Percentiles rank a stretch among this genome's conserved stretches.
These are phyloP conservation scores for Capillidium rhysosporum DNA, from an alignment of 371 early-diverging fungal genomes.

Conservation along the genomic window DNA sequence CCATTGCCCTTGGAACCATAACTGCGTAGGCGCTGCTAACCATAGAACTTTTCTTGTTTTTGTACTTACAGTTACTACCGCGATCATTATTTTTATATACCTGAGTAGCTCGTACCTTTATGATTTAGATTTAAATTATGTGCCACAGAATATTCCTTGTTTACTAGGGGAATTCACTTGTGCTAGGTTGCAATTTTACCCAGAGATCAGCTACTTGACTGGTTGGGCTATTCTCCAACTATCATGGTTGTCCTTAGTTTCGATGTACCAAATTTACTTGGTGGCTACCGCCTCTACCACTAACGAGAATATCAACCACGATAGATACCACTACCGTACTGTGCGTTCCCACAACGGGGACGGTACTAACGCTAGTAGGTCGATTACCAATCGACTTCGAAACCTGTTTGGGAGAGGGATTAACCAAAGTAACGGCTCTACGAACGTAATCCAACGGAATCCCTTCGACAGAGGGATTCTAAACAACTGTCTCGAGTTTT, in stretches of 20 bases:
- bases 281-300: constrained; percentile 64
- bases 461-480: constrained; percentile 47
- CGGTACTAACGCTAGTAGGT: constrained; percentile 9
- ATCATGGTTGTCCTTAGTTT: constrained; percentile 70
- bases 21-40: constrained; percentile 69
- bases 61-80: constrained; percentile 30
- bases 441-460: constrained; percentile 12
- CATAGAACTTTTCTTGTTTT: constrained; percentile 71
- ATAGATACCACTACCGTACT: constrained; percentile 24
- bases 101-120: constrained; percentile 15
- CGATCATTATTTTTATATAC: constrained; percentile 30
- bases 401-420: constrained; percentile 13
- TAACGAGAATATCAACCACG: constrained; percentile 66
- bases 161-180: not conserved
- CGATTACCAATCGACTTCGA: constrained; percentile 9
- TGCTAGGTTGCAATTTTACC: not conserved
- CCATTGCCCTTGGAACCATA: constrained; percentile 96
- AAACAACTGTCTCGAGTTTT: constrained; percentile 64
- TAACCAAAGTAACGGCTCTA: constrained; percentile 7
- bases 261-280: constrained; percentile 56
- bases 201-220: constrained; percentile 16
- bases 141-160: constrained; percentile 1
- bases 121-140: not conserved
- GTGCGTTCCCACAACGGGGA: constrained; percentile 14
- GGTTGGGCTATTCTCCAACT: constrained; percentile 32